These are phyloP conservation scores for Ocimum tenuiflorum DNA, from an alignment of 257 asterid species.

Conservation along the genomic window DNA sequence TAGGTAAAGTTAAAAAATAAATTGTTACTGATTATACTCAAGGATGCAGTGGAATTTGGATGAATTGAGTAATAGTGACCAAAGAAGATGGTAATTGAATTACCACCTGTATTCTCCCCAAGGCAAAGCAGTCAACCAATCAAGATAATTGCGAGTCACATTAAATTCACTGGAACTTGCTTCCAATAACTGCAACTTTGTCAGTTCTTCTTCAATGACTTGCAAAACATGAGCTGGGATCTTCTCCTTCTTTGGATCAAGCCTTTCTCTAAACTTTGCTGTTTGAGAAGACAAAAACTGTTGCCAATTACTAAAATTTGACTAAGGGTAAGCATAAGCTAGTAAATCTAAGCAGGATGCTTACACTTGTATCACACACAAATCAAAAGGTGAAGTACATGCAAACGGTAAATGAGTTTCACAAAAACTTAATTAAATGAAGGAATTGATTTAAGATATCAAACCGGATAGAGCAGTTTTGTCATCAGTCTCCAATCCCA, in stretches of 20 bases:
- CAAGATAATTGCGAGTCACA: constrained; percentile 95
- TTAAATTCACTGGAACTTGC: constrained; percentile 99
- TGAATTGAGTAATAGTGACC: background rate
- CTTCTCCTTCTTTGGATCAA: constrained; percentile 84
- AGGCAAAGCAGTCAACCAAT: constrained; percentile 98
- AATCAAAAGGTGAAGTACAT: background rate
- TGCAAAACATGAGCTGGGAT: constrained; percentile 90
- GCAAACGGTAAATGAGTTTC: constrained; percentile 1
- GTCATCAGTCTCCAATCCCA: constrained; percentile 97
- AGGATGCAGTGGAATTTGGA: constrained; percentile 10
- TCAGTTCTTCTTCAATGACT: constrained; percentile 94
- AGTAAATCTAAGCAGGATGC: background rate
- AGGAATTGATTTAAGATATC: constrained; percentile 24
- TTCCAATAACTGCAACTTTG: constrained; percentile 81
- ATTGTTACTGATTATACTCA: background rate
- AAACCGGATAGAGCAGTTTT: constrained; percentile 91
- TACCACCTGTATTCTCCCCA: constrained; percentile 97
- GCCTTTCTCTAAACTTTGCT: constrained; percentile 91
- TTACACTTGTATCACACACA: constrained; percentile 3
- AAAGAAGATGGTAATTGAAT: constrained; percentile 9
- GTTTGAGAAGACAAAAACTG: constrained; percentile 22
- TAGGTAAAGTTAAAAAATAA: too few relatives aligned
- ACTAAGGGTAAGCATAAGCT: background rate
- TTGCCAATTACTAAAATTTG: background rate
- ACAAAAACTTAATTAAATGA: background rate